phyloP scores from a whole-genome alignment of 1,284 basidiomycete species.

The Bjerkandera adusta region DNA sequence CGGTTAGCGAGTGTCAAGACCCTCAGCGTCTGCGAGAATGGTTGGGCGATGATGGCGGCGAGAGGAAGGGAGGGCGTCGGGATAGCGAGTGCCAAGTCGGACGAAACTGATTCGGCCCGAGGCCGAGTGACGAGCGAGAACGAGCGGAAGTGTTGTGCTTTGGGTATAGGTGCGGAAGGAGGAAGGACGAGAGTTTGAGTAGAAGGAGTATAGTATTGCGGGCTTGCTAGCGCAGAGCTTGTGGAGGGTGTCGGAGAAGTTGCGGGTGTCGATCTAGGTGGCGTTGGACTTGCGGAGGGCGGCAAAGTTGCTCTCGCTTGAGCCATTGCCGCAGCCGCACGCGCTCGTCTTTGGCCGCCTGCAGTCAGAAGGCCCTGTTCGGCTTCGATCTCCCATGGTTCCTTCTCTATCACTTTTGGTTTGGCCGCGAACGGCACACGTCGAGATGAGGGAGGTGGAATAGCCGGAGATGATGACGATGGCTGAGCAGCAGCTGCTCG shows the following conservation, averaged over 20 bases:
- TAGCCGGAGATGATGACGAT: conserved; percentile 9
- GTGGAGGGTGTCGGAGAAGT: conserved; percentile 22
- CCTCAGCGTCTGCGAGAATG: conserved; percentile 59
- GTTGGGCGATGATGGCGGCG: conserved; percentile 52
- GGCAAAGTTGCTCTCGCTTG: conserved; percentile 4
- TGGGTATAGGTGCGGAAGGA: conserved; percentile 50
- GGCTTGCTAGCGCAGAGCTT: conserved; percentile 40
- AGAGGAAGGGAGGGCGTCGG: conserved; percentile 70
- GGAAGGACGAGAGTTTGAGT: conserved; percentile 65
- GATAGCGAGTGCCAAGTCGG: conserved; percentile 46
- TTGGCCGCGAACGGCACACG: conserved; percentile 16
- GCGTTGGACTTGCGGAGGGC: conserved; percentile 16
- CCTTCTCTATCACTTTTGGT: conserved; percentile 47
- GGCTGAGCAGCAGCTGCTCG: conserved; percentile 26
- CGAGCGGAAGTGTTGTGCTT: conserved; percentile 51
- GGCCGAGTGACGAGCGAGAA: conserved; percentile 51
- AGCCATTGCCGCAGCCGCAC: conserved; percentile 39
- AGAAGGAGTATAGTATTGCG: conserved; percentile 56
- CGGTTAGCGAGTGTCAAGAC: conserved; percentile 63
- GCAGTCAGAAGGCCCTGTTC: conserved; percentile 72
- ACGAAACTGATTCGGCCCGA: conserved; percentile 17
- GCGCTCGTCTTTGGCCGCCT: conserved; percentile 61
- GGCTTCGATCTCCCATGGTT: conserved; percentile 75
- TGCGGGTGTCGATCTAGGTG: conserved; percentile 18
- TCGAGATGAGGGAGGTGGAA: conserved; percentile 3